Base-by-base conservation (phyloP, 2,329 filamentous ascomycete genomes). In the Fusarium circinatum region DNA sequence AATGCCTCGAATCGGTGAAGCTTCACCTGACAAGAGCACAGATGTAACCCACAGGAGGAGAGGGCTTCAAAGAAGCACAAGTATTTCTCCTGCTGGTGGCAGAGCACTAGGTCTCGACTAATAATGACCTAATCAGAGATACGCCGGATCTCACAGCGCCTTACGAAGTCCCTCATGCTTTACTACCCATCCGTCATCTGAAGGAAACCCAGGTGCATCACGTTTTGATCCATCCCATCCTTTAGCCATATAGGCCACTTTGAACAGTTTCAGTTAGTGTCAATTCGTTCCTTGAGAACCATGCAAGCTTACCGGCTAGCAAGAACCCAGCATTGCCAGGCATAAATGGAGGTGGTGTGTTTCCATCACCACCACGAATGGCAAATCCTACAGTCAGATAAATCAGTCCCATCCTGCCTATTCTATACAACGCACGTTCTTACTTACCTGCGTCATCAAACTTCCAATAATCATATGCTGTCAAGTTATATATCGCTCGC, bases 391-490 rank as follows among this genome's bases (percentile, higher is more conserved):
- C 12, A 34, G 38, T 8, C 6, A 18, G n/a, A 13, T 13, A 18
- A 9, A 6, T 57, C 68, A 61, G 61, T 22, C 68, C 51, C n/a
- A 10, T 6, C 5, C n/a, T 26, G 22, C 20, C 9, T 9, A 10
- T 28, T 14, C 4, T 1, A 2, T n/a, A 12, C 3, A 15, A 13
- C 9, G 22, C 18, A 22, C 17, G 0, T 3, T 6, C 15, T 45
- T 58, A 49, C 70, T 70, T 24, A 78, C 82, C 81, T 8, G 84
- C 83, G 55, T 84, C 83, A 26, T 84, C 82, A 67, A 84, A 84
- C 3, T 75, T 76, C 82, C 82, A 84, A 44, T 83, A 84, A n/a
- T 82, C 81, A 34, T 82, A 84, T 20, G 81, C 82, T 4, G 84
- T 85, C 11, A 86, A 55, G 60, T 85, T 82, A 8, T 79, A 78